These are phyloP conservation scores for Microthlaspi erraticum DNA, from an alignment of 345 rosid species.

Conservation along the genomic window DNA sequence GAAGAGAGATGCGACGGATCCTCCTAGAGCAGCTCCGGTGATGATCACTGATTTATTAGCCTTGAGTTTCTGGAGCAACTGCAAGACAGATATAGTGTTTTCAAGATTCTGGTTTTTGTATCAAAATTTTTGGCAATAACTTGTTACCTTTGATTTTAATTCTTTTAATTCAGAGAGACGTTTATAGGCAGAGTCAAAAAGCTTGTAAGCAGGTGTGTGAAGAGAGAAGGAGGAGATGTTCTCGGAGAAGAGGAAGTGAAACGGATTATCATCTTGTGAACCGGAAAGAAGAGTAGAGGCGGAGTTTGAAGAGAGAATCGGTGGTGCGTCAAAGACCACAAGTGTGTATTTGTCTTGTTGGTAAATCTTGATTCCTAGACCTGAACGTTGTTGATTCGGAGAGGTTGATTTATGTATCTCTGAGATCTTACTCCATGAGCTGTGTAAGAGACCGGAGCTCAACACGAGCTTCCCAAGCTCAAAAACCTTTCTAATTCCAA, in stretches of 20 bases:
- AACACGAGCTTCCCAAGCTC: constrained; percentile 56
- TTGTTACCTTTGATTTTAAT: constrained; percentile 52
- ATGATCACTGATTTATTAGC: constrained; percentile 45
- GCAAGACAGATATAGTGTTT: background rate
- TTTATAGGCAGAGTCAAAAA: constrained; percentile 39
- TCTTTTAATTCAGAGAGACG: too few relatives aligned
- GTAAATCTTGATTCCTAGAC: constrained; percentile 22
- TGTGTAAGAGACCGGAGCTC: constrained; percentile 52
- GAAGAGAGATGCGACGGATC: constrained; percentile 72
- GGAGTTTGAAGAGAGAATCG: constrained; percentile 40
- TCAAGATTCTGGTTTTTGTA: background rate
- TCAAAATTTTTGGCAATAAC: too few relatives aligned
- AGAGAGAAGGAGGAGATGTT: constrained; percentile 48
- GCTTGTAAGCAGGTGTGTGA: constrained; percentile 46
- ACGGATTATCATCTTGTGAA: constrained; percentile 24
- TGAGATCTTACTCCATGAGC: constrained; percentile 50
- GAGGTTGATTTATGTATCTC: constrained; percentile 27
- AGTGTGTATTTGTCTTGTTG: constrained; percentile 22
- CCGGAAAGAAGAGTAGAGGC: constrained; percentile 35
- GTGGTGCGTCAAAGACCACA: constrained; percentile 49
- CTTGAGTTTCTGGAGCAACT: background rate
- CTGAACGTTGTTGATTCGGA: constrained; percentile 17
- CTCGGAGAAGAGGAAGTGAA: constrained; percentile 55
- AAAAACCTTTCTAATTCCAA: constrained; percentile 46
- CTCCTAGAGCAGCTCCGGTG: constrained; percentile 69